Evolutionary conservation across 306 rosid species (phyloP).

Genomic region (Bauhinia variegata): DNA sequence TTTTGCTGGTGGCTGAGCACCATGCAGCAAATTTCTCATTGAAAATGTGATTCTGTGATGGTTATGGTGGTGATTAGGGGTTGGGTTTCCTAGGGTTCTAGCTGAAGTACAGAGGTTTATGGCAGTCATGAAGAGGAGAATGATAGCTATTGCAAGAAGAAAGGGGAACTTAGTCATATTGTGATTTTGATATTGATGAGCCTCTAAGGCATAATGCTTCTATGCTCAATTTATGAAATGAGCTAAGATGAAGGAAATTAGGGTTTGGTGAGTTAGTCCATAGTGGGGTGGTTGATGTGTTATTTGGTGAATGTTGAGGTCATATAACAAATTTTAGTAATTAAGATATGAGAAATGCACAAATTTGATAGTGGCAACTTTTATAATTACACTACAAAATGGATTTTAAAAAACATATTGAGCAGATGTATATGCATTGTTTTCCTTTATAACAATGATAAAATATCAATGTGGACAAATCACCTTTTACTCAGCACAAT

Average conservation of each 20-base stretch:
- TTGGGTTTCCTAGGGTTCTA: conserved; percentile 51
- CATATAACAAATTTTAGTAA: too few relatives aligned
- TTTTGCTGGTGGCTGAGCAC: conserved; percentile 28
- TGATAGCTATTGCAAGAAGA: conserved; percentile 24
- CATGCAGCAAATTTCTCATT: conserved; percentile 61
- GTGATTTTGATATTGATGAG: conserved; percentile 32
- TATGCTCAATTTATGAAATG: conserved; percentile 37
- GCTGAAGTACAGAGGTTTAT: conserved; percentile 43
- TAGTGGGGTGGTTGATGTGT: conserved; percentile 38
- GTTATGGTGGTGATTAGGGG: conserved; percentile 44
- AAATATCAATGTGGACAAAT: too few relatives aligned
- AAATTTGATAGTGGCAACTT: too few relatives aligned
- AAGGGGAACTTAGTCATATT: conserved; percentile 52
- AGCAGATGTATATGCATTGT: too few relatives aligned
- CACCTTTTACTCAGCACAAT: too few relatives aligned
- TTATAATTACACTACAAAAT: too few relatives aligned
- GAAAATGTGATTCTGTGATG: conserved; percentile 56
- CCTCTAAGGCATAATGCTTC: conserved; percentile 25
- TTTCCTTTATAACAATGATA: too few relatives aligned
- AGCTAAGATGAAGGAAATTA: neutral
- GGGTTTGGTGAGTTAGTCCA: conserved; percentile 5
- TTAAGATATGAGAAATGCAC: too few relatives aligned
- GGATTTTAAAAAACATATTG: too few relatives aligned
- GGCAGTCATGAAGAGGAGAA: conserved; percentile 37
- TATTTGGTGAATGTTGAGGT: neutral